A percentile compares a stretch with the other conserved stretches of the same genome.
phyloP scores from a whole-genome alignment of 139 green algal genomes.

The Zygnema circumcarinatum region DNA sequence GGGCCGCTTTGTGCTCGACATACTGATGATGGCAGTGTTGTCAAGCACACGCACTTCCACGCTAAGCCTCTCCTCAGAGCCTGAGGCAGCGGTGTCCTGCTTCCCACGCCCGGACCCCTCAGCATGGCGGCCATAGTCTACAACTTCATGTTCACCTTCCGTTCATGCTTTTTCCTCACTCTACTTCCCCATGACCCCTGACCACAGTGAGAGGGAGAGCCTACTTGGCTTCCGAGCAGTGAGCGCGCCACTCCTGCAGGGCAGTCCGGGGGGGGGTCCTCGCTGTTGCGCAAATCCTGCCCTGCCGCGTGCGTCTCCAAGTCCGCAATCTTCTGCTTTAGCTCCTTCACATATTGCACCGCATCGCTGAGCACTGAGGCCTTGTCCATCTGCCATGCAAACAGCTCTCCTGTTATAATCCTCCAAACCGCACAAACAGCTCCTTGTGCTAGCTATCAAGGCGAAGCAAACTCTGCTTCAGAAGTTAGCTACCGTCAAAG shows the following conservation, averaged over 20 bases:
- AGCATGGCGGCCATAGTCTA: too few species aligned
- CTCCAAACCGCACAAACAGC: too few species aligned
- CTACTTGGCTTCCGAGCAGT: background rate
- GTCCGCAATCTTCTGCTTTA: background rate
- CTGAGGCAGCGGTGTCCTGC: too few species aligned
- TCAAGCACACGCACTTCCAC: constrained; percentile 15
- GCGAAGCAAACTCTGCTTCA: too few species aligned
- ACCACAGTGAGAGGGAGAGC: too few species aligned
- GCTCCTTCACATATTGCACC: constrained; percentile 30
- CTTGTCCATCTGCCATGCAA: constrained; percentile 37
- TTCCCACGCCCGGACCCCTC: too few species aligned
- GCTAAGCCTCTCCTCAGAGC: background rate
- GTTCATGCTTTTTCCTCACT: too few species aligned
- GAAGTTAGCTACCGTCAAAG: too few species aligned
- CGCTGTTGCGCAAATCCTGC: background rate
- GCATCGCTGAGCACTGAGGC: constrained; percentile 12
- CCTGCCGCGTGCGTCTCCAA: background rate
- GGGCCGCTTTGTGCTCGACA: background rate
- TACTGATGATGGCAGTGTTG: background rate
- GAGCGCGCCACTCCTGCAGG: background rate
- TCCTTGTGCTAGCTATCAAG: too few species aligned
- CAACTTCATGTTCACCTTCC: too few species aligned
- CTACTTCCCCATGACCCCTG: too few species aligned
- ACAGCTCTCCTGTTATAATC: too few species aligned
- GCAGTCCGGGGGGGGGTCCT: background rate